Base-by-base conservation (phyloP, 2,329 filamentous ascomycete genomes). In the Clarireedia sp. region DNA sequence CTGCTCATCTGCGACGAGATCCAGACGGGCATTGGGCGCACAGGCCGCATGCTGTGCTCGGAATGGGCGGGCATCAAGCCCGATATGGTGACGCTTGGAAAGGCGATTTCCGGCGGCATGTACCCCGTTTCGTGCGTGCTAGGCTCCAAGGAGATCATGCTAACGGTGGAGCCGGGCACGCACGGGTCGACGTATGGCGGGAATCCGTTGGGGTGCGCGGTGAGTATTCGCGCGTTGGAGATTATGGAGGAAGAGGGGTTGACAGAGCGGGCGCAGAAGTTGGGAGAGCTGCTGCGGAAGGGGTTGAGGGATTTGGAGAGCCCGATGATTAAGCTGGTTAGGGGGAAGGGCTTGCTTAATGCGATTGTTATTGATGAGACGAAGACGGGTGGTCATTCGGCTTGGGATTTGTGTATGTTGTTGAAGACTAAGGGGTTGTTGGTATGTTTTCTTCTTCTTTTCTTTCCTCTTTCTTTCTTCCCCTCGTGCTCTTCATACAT, bases 181-280 rank as follows among this genome's bases (percentile, higher is more conserved):
- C 94, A 99, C 73, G 94, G 94, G 48, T 96, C 90, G 43, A 99
- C 94, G n/a, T 99, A 97, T 68, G 94, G 94, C 59, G 94, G 94
- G 50, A 99, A 99, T 74, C 94, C 94, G 17, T 79, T 99, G 12
- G 94, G 91, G 23, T 97, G 90, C 65, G 94, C 94, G 40, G 89
- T 99, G 29, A 95, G 92, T 23, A 96, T 99, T 69, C 88, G 91
- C 60, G 94, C 94, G 19, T 79, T 99, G 45, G 91, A 99, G 77
- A 81, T 99, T 54, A 86, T 99, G 64, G 83, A 92, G 68, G 94
- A 99, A 70, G 91, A 96, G 74, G 79, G 89, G 61, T 82, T 99
- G 74, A 87, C 90, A 23, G 85, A 88, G 68, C 86, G 85, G 55
- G 90, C 94, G 3, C 85, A 96, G 71, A 77, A 77, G 61, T 76